Base-by-base conservation (phyloP, 352 stramenopile species). In the Hyphochytrium catenoides region DNA sequence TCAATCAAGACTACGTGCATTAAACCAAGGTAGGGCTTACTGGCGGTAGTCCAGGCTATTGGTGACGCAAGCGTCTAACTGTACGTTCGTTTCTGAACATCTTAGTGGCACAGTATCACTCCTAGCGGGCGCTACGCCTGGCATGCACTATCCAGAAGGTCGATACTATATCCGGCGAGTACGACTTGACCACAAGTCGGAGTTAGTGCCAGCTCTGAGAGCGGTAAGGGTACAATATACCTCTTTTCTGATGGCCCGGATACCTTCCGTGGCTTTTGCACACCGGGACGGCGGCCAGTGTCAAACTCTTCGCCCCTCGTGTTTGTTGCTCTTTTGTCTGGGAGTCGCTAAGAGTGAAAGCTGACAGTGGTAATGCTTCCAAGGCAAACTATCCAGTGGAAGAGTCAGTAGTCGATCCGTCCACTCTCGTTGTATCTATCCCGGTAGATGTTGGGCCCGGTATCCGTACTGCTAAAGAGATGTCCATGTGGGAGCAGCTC, bases 401-500 rank as follows among this genome's bases (percentile, higher is more conserved):
- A n/a, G n/a, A n/a, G n/a, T n/a, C n/a, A n/a, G n/a, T n/a, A n/a
- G n/a, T n/a, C n/a, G n/a, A n/a, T n/a, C n/a, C n/a, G n/a, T n/a
- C 36, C 19, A 89, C 72, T 14, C 35, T 86, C 28, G 78, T 93
- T 26, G 79, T 93, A 8, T 73, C 72, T 31, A 83, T 94, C 37
- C 78, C 79, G 0, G 59, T 92, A 16, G 74, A 91, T 34, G 61
- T 66, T 3, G 79, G 77, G 9, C 59, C 79, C 31, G 69, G 71
- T 8, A 63, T 90, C 11, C 72, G 71, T 1, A 91, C 76, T 19
- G 43, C 77, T 11, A 39, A 51, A 3, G 54, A 90, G 16, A 56
- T 93, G n/a, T 76, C 56, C 8, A 74, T 85, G 36, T 92, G 76
- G 73, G 79, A 93, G 42, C 79, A 93, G 50, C 66, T 93, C 32